Conservation (phyloP, 2,329 filamentous ascomycete genomes). For the Colletotrichum camelliae region DNA sequence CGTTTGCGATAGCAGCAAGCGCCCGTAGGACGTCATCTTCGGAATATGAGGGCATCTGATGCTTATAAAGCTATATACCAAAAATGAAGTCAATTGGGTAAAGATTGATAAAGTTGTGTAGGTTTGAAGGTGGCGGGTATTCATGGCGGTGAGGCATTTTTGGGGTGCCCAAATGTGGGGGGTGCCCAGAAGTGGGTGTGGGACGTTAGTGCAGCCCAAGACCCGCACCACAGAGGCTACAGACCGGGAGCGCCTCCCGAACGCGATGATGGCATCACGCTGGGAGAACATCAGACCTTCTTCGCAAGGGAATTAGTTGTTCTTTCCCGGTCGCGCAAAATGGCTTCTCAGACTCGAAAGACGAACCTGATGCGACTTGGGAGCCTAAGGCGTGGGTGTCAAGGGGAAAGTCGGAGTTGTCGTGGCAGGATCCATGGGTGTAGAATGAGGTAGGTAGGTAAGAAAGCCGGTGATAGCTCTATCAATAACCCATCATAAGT, state of each 20-base stretch:
- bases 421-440: not conserved
- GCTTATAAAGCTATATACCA: too few relatives aligned
- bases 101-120: too few relatives aligned
- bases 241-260: too few relatives aligned
- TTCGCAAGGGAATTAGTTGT: not conserved
- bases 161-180: too few relatives aligned
- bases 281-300: not conserved
- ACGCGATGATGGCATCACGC: not conserved
- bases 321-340: not conserved
- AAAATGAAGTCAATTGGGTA: too few relatives aligned
- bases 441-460: not conserved
- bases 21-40: too few relatives aligned
- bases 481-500: not conserved
- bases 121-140: too few relatives aligned
- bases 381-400: not conserved
- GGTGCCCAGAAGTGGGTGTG: too few relatives aligned
- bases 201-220: not conserved
- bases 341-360: not conserved
- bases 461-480: rapidly evolving
- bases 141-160: too few relatives aligned
- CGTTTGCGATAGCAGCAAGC: too few relatives aligned
- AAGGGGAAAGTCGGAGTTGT: not conserved
- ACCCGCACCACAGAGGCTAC: not conserved
- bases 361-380: not conserved
- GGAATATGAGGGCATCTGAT: too few relatives aligned